phyloP scores from a whole-genome alignment of 805 yeast species.

The Metschnikowia henanensis region DNA sequence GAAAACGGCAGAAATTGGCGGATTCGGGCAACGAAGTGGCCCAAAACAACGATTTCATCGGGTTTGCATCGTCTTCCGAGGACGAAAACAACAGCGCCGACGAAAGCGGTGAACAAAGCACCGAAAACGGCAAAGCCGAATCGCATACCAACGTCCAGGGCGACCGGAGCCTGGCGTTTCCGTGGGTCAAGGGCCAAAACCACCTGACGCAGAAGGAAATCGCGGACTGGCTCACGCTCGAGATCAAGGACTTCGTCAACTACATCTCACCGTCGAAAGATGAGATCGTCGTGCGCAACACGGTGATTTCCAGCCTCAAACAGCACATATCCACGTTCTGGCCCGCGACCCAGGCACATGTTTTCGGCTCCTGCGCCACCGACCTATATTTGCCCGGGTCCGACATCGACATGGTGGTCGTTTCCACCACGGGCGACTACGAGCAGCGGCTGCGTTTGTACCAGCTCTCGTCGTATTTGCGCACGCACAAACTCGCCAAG shows the following conservation, averaged over 20 bases:
- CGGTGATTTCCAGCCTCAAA: conserved; percentile 60
- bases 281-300: conserved; percentile 69
- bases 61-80: conserved; percentile 52
- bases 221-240: conserved; percentile 84
- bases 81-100: conserved; percentile 27
- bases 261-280: conserved; percentile 82
- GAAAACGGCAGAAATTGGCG: conserved; percentile 14
- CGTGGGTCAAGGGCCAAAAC: conserved; percentile 80
- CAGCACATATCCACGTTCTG: conserved; percentile 55
- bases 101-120: conserved; percentile 30
- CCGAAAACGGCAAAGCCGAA: conserved; percentile 36
- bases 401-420: conserved; percentile 90
- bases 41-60: conserved; percentile 53
- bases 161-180: conserved; percentile 42
- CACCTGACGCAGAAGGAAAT: conserved; percentile 76
- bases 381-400: conserved; percentile 93
- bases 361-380: conserved; percentile 94
- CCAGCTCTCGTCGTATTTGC: conserved; percentile 68
- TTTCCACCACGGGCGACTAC: conserved; percentile 57
- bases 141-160: conserved; percentile 16
- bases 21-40: conserved; percentile 36
- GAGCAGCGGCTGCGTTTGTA: conserved; percentile 68
- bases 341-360: conserved; percentile 78
- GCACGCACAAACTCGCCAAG: conserved; percentile 60
- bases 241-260: conserved; percentile 78